Conservation (phyloP, 106 monocot species). For the Acorus gramineus region DNA sequence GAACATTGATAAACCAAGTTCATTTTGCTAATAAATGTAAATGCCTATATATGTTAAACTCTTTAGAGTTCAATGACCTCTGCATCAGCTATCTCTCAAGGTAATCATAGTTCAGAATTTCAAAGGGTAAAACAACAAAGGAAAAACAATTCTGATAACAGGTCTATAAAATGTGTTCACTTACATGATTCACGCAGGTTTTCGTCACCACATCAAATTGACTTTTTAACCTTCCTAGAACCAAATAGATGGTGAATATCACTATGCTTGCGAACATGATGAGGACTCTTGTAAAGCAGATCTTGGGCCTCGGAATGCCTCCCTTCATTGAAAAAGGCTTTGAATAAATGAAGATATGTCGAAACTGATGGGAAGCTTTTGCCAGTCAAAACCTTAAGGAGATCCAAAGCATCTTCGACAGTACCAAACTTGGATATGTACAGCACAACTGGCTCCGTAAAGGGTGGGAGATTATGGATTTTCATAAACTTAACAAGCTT, state of each 20-base stretch:
- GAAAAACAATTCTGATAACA: no score
- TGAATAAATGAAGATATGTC: constrained; percentile 59
- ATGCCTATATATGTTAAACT: no score
- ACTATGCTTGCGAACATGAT: constrained; percentile 67
- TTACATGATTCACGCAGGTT: no score
- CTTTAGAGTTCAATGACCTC: no score
- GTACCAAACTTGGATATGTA: constrained; percentile 78
- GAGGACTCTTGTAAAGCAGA: constrained; percentile 74
- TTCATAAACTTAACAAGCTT: constrained; percentile 64
- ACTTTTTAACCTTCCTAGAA: constrained; percentile 29
- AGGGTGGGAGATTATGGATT: constrained; percentile 60
- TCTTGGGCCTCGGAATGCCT: constrained; percentile 72
- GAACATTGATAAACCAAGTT: no score
- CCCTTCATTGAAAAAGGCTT: constrained; percentile 69
- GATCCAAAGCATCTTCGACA: constrained; percentile 52
- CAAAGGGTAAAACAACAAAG: no score
- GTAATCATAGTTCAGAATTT: no score
- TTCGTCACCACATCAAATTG: background rate
- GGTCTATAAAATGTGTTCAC: no score
- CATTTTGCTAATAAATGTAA: no score
- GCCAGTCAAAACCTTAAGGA: constrained; percentile 48
- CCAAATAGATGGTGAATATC: constrained; percentile 64
- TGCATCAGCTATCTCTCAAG: no score
- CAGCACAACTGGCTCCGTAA: constrained; percentile 51
- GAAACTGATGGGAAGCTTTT: constrained; percentile 50